phyloP scores from a whole-genome alignment of 2,329 filamentous ascomycete species.

The Aspergillus pseudonomiae region DNA sequence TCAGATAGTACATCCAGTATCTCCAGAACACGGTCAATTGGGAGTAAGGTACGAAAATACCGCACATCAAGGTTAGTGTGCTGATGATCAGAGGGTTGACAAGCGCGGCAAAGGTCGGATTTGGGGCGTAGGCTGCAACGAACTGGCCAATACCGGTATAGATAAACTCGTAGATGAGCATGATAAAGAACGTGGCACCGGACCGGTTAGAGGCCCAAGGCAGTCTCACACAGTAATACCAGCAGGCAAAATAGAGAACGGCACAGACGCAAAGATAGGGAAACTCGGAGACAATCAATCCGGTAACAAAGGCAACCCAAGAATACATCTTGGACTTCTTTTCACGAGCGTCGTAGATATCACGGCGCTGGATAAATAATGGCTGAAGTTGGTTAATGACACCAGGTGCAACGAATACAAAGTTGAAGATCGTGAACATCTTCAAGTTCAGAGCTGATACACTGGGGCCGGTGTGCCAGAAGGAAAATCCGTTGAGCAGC shows the following conservation, averaged over 20 bases:
- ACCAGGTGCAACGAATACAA: conserved; percentile 57
- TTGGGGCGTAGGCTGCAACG: conserved; percentile 73
- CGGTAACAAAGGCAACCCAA: conserved; percentile 72
- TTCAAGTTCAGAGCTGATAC: conserved; percentile 70
- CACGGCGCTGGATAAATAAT: conserved; percentile 69
- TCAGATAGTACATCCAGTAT: conserved; percentile 36
- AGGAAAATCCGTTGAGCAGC: conserved; percentile 58
- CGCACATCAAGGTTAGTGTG: conserved; percentile 33
- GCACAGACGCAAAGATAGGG: conserved; percentile 66
- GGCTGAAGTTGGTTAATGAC: conserved; percentile 59
- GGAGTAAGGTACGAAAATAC: conserved; percentile 32
- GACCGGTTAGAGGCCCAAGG: conserved; percentile 35
- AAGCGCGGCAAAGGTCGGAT: conserved; percentile 69
- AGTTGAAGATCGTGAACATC: conserved; percentile 70
- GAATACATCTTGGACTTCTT: conserved; percentile 73
- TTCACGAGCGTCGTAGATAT: conserved; percentile 68
- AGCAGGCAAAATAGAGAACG: conserved; percentile 69
- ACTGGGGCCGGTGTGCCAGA: conserved; percentile 67
- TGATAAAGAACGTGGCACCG: conserved; percentile 66
- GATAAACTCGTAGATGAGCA: conserved; percentile 72
- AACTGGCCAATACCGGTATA: conserved; percentile 74
- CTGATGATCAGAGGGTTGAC: conserved; percentile 72
- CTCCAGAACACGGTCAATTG: conserved; percentile 36
- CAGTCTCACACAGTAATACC: conserved; percentile 71
- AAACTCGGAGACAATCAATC: conserved; percentile 70